Conservation (phyloP, 164 flowering plant genomes). For the Euptelea pleiosperma region DNA sequence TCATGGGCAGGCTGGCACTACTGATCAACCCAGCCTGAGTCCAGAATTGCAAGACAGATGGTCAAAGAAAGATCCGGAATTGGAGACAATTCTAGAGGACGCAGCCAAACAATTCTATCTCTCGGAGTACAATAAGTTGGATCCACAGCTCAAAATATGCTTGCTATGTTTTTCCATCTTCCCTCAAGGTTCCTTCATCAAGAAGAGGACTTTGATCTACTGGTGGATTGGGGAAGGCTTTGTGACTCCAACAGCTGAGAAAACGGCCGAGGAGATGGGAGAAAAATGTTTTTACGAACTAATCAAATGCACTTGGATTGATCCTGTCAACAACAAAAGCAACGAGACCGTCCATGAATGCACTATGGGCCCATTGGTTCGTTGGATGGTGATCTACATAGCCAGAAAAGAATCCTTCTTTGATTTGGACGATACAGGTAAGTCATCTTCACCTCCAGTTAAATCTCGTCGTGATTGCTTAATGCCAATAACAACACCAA, state of each 20-base stretch:
- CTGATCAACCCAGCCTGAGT: no score
- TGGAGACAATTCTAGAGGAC: slow-evolving; percentile 5
- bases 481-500: no score
- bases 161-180: slow-evolving; percentile 41
- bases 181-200: slow-evolving; percentile 27
- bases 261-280: slow-evolving; percentile 17
- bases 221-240: slow-evolving; percentile 52
- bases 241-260: neutral
- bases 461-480: neutral
- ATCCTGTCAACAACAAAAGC: slow-evolving; percentile 19
- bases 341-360: slow-evolving; percentile 4
- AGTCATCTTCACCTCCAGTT: neutral
- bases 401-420: slow-evolving; percentile 17
- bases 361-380: slow-evolving; percentile 29
- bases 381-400: slow-evolving; percentile 14
- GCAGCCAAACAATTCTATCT: neutral
- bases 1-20: no score
- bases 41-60: no score
- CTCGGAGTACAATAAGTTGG: neutral
- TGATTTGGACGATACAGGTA: slow-evolving; percentile 13
- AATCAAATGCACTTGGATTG: slow-evolving; percentile 18
- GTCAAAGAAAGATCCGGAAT: no score
- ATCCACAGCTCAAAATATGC: slow-evolving; percentile 16
- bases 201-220: slow-evolving; percentile 30
- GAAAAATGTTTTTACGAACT: neutral